Percentiles rank a stretch among this genome's conserved stretches.
Evolutionary conservation across 345 rosid genomes (phyloP).

Genomic region (Citrus trifoliata): DNA sequence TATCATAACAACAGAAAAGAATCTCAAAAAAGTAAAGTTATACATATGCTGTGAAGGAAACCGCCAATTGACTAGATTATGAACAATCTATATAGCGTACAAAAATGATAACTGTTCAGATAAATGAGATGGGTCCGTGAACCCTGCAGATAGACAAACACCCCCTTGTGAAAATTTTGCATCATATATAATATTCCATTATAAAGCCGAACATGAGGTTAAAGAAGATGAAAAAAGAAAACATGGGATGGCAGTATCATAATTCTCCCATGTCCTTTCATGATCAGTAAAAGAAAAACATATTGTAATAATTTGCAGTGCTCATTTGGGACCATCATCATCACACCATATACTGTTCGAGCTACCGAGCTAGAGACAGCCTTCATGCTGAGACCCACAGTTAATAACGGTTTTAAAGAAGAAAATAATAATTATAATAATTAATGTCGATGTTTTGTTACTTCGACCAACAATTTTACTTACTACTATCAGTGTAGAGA

Average conservation of each 20-base stretch:
- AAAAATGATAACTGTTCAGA: background rate
- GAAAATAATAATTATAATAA: too few species aligned
- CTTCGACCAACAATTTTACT: too few species aligned
- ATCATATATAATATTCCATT: background rate
- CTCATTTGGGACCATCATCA: conserved; percentile 18
- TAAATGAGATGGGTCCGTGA: background rate
- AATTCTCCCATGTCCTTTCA: conserved; percentile 19
- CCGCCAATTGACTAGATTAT: background rate
- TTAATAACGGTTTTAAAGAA: too few species aligned
- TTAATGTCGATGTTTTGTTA: too few species aligned
- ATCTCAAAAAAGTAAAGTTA: background rate
- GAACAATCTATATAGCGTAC: background rate
- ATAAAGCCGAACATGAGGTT: conserved; percentile 2
- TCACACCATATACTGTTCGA: background rate
- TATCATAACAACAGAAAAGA: background rate
- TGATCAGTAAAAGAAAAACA: background rate
- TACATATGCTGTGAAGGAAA: background rate
- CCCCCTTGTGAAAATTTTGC: background rate
- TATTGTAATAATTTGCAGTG: background rate
- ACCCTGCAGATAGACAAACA: background rate
- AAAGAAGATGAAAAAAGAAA: background rate
- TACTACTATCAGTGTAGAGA: too few species aligned
- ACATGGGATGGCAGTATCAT: background rate
- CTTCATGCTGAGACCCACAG: too few species aligned
- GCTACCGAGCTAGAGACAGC: background rate